Percentiles rank a stretch among this genome's conserved stretches.
Conservation (phyloP, 805 yeast species). For the Metschnikowia peoriensis region DNA sequence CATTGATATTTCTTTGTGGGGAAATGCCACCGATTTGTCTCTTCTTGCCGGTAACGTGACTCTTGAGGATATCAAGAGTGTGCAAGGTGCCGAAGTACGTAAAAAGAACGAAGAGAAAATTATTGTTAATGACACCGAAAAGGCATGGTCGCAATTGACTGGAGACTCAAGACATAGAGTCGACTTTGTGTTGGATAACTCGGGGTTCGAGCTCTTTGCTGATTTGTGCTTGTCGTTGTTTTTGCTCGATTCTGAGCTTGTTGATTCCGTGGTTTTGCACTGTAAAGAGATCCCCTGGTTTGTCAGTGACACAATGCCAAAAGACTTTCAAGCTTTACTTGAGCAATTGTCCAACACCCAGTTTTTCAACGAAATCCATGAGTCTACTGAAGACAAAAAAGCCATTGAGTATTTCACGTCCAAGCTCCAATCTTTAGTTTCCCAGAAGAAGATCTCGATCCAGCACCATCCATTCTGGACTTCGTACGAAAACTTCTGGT, state of each 20-base stretch:
- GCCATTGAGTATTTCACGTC: constrained; percentile 23
- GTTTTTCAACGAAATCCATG: constrained; percentile 47
- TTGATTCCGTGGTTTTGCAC: constrained; percentile 67
- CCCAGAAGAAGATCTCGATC: constrained; percentile 22
- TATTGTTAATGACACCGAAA: constrained; percentile 67
- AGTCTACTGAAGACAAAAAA: constrained; percentile 18
- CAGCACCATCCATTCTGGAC: constrained; percentile 85
- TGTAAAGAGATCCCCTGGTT: constrained; percentile 95
- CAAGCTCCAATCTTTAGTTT: constrained; percentile 22
- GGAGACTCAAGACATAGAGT: constrained; percentile 46
- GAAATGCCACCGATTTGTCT: constrained; percentile 95
- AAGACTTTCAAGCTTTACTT: constrained; percentile 65
- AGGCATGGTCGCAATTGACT: constrained; percentile 57
- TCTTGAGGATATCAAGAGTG: constrained; percentile 81
- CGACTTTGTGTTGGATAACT: constrained; percentile 86
- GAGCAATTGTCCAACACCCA: constrained; percentile 51
- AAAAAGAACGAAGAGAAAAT: constrained; percentile 78
- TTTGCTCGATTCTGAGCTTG: constrained; percentile 63
- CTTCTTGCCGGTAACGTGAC: constrained; percentile 79
- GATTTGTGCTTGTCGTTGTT: constrained; percentile 54
- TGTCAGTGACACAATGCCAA: constrained; percentile 91
- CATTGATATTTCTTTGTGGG: constrained; percentile 90
- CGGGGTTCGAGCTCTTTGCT: constrained; percentile 94
- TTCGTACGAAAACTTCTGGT: constrained; percentile 70
- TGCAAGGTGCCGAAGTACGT: constrained; percentile 88